A percentile compares a stretch with the other conserved stretches of the same genome.
Conservation (phyloP, 1,284 basidiomycete genomes). For the Trichosporon sp. region DNA sequence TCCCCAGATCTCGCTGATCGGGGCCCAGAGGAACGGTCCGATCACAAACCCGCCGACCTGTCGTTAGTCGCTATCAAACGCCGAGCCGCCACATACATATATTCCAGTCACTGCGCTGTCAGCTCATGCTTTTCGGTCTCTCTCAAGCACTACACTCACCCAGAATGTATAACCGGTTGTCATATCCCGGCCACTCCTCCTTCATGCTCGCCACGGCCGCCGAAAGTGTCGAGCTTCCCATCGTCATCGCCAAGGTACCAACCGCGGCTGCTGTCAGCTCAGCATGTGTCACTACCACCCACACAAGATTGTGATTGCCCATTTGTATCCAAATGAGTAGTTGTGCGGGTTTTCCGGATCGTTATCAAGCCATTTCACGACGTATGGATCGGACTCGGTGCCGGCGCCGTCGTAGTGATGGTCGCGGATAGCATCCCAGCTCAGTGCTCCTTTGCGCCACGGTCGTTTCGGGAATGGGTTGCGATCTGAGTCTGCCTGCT, state of each 20-base stretch:
- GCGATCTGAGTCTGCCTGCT: not conserved
- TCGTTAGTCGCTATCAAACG: not conserved
- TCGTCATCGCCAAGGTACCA: constrained; percentile 19
- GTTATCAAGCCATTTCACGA: constrained; percentile 34
- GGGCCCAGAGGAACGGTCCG: constrained; percentile 31
- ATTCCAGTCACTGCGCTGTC: constrained; percentile 15
- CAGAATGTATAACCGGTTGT: constrained; percentile 19
- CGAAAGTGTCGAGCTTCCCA: constrained; percentile 20
- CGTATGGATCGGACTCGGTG: constrained; percentile 42
- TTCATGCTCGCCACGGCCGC: constrained; percentile 21
- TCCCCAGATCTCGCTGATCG: constrained; percentile 34
- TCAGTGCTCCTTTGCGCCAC: constrained; percentile 7
- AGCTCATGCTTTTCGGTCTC: not conserved
- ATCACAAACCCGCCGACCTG: constrained; percentile 13
- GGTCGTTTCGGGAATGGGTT: not conserved
- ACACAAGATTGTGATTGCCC: constrained; percentile 21
- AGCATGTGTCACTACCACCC: not conserved
- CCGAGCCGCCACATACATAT: constrained; percentile 4
- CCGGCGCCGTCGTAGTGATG: constrained; percentile 25
- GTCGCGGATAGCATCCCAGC: constrained; percentile 3
- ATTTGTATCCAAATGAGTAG: constrained; percentile 28
- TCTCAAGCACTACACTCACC: constrained; percentile 5
- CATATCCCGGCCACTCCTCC: constrained; percentile 19
- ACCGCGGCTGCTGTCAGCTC: constrained; percentile 13
- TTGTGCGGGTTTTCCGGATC: constrained; percentile 34